These are phyloP conservation scores for Sphaerosporella brunnea DNA, from an alignment of 495 filamentous ascomycete genomes.

Conservation along the genomic window DNA sequence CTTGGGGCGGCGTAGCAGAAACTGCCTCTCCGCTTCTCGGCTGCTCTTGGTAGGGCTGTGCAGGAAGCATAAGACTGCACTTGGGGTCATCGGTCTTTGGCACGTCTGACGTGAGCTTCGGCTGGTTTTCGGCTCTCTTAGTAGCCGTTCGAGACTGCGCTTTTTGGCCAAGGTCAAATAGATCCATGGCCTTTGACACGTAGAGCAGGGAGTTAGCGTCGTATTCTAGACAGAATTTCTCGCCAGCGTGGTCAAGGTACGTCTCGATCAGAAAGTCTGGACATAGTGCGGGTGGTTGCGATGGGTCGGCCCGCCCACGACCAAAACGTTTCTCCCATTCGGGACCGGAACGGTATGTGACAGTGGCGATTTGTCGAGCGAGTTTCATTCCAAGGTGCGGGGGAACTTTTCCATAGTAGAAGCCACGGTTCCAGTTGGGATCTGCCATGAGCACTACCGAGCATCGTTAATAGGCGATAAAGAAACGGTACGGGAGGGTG, in stretches of 20 bases:
- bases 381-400: constrained; percentile 96
- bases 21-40: constrained; percentile 28
- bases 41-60: constrained; percentile 68
- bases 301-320: constrained; percentile 66
- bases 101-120: constrained; percentile 29
- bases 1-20: constrained; percentile 38
- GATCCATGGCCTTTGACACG: constrained; percentile 96
- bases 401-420: constrained; percentile 78
- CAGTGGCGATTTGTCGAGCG: constrained; percentile 89
- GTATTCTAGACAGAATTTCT: constrained; percentile 98
- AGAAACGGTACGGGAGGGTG: neutral
- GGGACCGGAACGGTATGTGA: constrained; percentile 89
- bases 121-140: constrained; percentile 34
- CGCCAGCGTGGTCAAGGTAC: constrained; percentile 93
- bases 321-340: constrained; percentile 97
- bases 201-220: constrained; percentile 94
- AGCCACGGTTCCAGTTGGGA: constrained; percentile 90
- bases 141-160: constrained; percentile 39
- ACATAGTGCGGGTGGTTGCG: constrained; percentile 74
- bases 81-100: constrained; percentile 27
- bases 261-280: constrained; percentile 97
- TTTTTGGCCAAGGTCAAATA: constrained; percentile 72
- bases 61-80: constrained; percentile 75
- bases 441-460: constrained; percentile 96
- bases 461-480: constrained; percentile 3